These are phyloP conservation scores for Reutealis trisperma DNA, from an alignment of 345 rosid species.

Conservation along the genomic window DNA sequence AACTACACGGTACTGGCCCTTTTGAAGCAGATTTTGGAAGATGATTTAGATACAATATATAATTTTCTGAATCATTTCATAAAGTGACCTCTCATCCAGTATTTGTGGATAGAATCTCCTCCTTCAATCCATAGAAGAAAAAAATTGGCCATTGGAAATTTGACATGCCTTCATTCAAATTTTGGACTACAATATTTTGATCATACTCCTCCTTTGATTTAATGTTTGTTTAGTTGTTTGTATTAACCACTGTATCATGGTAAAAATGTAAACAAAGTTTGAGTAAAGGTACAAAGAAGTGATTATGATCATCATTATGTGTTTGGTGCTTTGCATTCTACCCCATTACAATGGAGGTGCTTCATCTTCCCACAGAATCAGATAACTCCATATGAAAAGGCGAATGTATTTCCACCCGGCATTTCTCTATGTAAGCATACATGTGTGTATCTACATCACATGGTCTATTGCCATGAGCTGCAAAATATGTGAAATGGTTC, in stretches of 20 bases:
- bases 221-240: neutral
- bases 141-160: neutral
- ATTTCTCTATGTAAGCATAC: neutral
- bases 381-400: neutral
- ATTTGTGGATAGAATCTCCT: neutral
- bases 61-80: neutral
- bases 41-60: neutral
- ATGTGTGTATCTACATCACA: neutral
- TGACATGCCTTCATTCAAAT: neutral
- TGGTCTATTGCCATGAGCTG: neutral
- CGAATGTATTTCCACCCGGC: neutral
- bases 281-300: neutral
- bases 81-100: neutral
- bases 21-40: neutral
- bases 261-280: neutral
- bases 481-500: neutral
- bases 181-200: neutral
- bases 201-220: neutral
- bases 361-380: neutral
- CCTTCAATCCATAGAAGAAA: neutral
- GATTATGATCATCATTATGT: no score
- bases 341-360: neutral
- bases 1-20: neutral
- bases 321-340: neutral
- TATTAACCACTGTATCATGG: neutral